Evolutionary conservation across 2,329 filamentous ascomycete genomes (phyloP), one percentile per base, ranked within the genome.

Genomic region (Calonectria crousiana): DNA sequence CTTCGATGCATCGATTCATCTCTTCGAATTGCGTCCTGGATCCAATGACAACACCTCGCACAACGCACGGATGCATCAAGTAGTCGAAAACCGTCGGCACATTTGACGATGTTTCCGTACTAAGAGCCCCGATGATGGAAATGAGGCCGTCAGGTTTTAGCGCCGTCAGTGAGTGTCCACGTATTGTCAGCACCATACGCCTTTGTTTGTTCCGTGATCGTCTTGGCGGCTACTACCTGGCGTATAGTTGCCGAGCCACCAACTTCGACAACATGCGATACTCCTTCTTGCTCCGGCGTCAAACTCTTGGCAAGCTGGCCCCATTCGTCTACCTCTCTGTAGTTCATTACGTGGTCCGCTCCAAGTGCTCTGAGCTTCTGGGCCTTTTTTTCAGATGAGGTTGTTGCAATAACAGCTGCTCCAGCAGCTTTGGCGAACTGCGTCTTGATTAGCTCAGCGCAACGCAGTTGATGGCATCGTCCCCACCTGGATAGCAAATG

Each of bases 1-100:
- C 79, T 2, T 84, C 84, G 9, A 85, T 79, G 34, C 81, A 85
- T 3, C 36, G 58, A 2, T 82, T 76, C 52, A 85, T 75, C 0
- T 83, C 80, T 20, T 72, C 73, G 58, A 84, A 80, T 75, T 84
- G 80, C 2, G 36, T 64, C 3, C 80, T 79, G 1, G 62, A 83
- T 0, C 82, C 81, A 20, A 77, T 70, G 0, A 84, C 60, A 13
- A 84, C 65, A 0, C 82, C 84, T 0, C 84, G 77, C 26, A 82
- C 75, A 6, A 80, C 81, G 56, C 81, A 83, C 0, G 77, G 78
- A 30, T 76, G 71, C n/a, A 80, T 41, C 9, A 85, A 10, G n/a
- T 47, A 23, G 75, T 77, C 4, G 71, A 72, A 47, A 82, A 74
- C 49, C 83, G 62, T 23, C 4, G 44, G 44, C 4, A 18, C 18